phyloP scores from a whole-genome alignment of 2,329 filamentous ascomycete species.

The Lasiodiplodia theobromae region DNA sequence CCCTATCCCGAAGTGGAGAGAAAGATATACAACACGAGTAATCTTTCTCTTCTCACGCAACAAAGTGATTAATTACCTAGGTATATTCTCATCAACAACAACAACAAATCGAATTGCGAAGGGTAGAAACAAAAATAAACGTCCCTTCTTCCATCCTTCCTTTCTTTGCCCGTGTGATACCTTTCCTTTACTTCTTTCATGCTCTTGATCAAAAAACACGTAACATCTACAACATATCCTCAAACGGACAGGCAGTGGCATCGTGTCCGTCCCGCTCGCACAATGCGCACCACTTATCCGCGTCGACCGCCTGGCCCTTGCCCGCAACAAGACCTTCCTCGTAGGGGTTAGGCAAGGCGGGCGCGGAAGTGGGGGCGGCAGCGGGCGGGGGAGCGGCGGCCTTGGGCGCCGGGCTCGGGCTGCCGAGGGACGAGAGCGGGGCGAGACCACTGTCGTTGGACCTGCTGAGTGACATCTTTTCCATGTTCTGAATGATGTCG shows the following conservation, averaged over 20 bases:
- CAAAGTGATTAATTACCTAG: background rate
- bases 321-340: conserved; percentile 43
- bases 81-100: background rate
- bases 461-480: conserved; percentile 43
- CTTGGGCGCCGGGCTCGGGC: conserved; percentile 15
- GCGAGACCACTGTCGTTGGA: conserved; percentile 33
- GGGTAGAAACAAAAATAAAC: background rate
- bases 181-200: background rate
- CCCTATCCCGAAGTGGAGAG: background rate
- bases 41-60: background rate
- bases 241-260: conserved; percentile 92
- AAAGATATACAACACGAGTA: background rate
- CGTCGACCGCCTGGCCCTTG: conserved; percentile 60
- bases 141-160: background rate
- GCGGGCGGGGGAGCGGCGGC: conserved; percentile 26
- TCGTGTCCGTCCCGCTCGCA: conserved; percentile 97
- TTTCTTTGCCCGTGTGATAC: background rate
- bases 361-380: conserved; percentile 16
- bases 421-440: conserved; percentile 38
- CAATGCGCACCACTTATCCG: conserved; percentile 93
- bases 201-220: background rate
- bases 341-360: conserved; percentile 45
- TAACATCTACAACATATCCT: conserved; percentile 67
- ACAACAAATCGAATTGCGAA: background rate
- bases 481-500: conserved; percentile 38